Evolutionary conservation across 768 basidiomycete species (phyloP), one percentile per base, ranked within the genome.

Genomic region (Lactarius deliciosus): DNA sequence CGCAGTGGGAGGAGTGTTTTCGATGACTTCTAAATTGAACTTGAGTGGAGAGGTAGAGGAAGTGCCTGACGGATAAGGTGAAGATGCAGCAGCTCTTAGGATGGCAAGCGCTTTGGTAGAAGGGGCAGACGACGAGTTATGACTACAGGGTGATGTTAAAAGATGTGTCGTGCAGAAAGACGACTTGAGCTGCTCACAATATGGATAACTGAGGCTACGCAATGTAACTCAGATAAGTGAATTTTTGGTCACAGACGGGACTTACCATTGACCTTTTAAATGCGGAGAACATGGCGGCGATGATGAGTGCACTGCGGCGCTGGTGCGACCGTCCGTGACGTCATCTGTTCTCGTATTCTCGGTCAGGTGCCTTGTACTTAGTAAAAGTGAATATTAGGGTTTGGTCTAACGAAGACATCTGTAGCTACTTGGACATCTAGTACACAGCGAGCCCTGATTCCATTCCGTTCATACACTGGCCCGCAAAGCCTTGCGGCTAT

Each of bases 21-120:
- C 89, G 54, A 92, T 78, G 30, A 92, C 85, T 63, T 90, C 86
- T 22, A 92, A 83, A 64, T 88, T 81, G 78, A 90, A 92, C 15
- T 83, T 76, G 18, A 92, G 83, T 0, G 91, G 87, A 3, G 79
- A 74, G 0, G 79, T 79, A 5, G 76, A 71, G 0, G 80, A 71
- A 20, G 79, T 81, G 8, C 75, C 76, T 0, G 85, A 80, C 11
- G 91, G 90, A 73, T 88, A 92, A 0, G 90, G 83, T 0, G 74
- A 75, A 0, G 87, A 83, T 0, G 89, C 73, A 0, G 91, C 83
- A 0, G 83, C 77, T 6, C 83, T 82, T 13, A 92, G 80, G 20
- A 91, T 75, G 2, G 77, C 78, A 6, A 92, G 78, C 0, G 90
- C 88, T 71, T 83, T 81, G 16, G 71, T 79, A 0, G 91, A 92